Evolutionary conservation across 768 basidiomycete genomes (phyloP).

Genomic region (Tylopilus felleus): DNA sequence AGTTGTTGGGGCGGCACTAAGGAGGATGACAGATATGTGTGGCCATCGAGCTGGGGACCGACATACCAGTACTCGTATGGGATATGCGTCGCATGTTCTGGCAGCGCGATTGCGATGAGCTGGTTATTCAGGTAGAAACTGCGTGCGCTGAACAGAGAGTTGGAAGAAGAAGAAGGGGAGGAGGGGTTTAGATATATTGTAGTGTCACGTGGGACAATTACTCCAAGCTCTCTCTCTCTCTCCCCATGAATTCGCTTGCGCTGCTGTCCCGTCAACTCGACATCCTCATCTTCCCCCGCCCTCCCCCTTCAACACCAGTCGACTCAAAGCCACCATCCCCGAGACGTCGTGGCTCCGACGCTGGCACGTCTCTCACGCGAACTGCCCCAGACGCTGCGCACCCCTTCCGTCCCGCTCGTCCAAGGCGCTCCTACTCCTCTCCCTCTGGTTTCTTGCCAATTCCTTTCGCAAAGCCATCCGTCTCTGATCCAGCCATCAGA

Average conservation of each 20-base stretch:
- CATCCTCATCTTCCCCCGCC: conserved; percentile 58
- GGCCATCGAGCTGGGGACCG: conserved; percentile 68
- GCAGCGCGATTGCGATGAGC: conserved; percentile 48
- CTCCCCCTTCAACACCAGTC: conserved; percentile 56
- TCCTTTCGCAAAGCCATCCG: conserved; percentile 30
- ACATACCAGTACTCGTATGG: conserved; percentile 68
- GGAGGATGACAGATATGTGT: conserved; percentile 48
- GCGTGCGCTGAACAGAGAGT: conserved; percentile 36
- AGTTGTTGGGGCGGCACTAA: background rate
- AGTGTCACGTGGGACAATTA: conserved; percentile 5
- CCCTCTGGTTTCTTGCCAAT: conserved; percentile 49
- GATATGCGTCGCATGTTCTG: conserved; percentile 63
- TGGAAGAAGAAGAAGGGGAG: conserved; percentile 37
- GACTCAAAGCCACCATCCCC: conserved; percentile 29
- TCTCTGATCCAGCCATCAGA: conserved; percentile 32
- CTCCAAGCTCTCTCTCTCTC: background rate
- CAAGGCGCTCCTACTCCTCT: conserved; percentile 63
- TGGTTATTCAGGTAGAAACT: conserved; percentile 46
- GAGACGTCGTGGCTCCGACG: conserved; percentile 28
- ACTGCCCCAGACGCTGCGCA: conserved; percentile 39
- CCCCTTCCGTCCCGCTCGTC: conserved; percentile 28
- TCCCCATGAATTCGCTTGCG: conserved; percentile 75
- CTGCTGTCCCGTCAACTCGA: conserved; percentile 84
- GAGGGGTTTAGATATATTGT: conserved; percentile 51
- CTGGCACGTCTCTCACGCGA: conserved; percentile 39